A percentile compares a stretch with the other conserved stretches of the same genome.
Evolutionary conservation across 176 grass and related monocot species (phyloP).

Genomic region (Tuctoria greenei): DNA sequence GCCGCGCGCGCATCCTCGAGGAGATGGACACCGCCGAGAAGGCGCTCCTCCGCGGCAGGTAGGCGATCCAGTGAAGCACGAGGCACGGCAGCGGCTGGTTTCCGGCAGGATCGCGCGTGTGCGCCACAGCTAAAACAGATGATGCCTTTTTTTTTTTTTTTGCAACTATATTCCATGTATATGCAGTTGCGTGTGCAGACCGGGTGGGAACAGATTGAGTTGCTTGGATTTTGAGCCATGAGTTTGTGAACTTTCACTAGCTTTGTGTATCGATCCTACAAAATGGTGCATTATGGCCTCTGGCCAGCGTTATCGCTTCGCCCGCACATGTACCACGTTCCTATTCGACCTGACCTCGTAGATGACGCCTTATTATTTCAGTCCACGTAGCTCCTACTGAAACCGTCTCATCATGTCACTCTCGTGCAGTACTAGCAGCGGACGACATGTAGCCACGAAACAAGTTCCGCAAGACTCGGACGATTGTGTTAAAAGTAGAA

Average conservation of each 20-base stretch:
- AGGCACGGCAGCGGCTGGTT: neutral
- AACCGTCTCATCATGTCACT: no score
- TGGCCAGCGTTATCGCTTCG: no score
- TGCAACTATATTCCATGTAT: slow-evolving; percentile 12
- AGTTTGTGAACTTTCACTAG: neutral
- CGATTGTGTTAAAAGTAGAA: no score
- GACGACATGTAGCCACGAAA: no score
- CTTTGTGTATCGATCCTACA: slow-evolving; percentile 18
- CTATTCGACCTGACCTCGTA: no score
- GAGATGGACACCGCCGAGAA: slow-evolving; percentile 99
- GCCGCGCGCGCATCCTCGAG: slow-evolving; percentile 90
- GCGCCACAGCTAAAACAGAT: neutral
- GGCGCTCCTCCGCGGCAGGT: slow-evolving; percentile 81
- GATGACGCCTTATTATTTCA: no score
- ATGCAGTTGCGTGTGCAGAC: neutral
- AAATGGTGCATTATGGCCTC: no score
- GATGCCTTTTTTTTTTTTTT: slow-evolving; percentile 6
- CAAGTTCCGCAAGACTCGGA: no score
- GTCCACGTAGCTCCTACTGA: no score
- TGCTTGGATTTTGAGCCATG: slow-evolving; percentile 18
- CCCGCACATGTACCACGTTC: no score
- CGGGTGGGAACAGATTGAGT: neutral
- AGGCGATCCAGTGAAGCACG: slow-evolving; percentile 11
- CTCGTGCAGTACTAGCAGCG: no score
- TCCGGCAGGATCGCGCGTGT: neutral